Percentiles rank a stretch among this genome's conserved stretches.
Conservation (phyloP, 2,329 filamentous ascomycete genomes). For the Knoxdaviesia capensis region DNA sequence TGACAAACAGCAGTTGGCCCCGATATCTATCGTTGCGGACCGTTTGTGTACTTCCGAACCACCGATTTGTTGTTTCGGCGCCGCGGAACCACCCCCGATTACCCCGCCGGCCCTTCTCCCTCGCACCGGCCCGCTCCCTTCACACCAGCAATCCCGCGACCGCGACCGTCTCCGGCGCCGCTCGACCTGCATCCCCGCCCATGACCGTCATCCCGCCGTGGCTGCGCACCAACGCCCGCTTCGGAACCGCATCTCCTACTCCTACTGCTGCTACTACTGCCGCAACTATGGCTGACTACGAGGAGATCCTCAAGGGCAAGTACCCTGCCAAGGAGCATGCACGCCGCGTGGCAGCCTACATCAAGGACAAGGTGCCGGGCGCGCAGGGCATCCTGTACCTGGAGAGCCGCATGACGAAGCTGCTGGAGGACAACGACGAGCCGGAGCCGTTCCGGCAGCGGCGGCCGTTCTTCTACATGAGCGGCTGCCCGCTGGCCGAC, state of each 20-base stretch:
- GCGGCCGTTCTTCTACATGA: constrained; percentile 87
- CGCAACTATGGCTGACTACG: constrained; percentile 8
- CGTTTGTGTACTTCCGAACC: too few species aligned
- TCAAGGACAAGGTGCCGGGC: constrained; percentile 45
- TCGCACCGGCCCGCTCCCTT: too few species aligned
- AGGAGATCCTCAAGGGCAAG: constrained; percentile 36
- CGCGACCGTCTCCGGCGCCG: too few species aligned
- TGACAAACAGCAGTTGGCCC: too few species aligned
- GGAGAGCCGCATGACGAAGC: constrained; percentile 60
- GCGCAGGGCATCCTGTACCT: constrained; percentile 64
- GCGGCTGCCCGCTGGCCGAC: constrained; percentile 64
- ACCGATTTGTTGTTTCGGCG: too few species aligned
- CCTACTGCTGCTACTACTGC: background rate
- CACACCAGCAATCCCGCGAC: too few species aligned
- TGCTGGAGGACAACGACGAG: constrained; percentile 82
- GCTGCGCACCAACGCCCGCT: too few species aligned
- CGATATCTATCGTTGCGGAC: too few species aligned
- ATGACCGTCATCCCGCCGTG: too few species aligned
- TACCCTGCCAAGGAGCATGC: constrained; percentile 80
- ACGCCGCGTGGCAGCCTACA: constrained; percentile 59
- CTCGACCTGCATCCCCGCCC: too few species aligned
- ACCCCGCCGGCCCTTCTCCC: too few species aligned
- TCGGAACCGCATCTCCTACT: background rate
- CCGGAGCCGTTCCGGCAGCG: constrained; percentile 73
- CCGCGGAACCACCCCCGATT: too few species aligned